A percentile compares a stretch with the other conserved stretches of the same genome.
phyloP scores from a whole-genome alignment of 2,329 filamentous ascomycete species.

The Aureobasidium sp. region DNA sequence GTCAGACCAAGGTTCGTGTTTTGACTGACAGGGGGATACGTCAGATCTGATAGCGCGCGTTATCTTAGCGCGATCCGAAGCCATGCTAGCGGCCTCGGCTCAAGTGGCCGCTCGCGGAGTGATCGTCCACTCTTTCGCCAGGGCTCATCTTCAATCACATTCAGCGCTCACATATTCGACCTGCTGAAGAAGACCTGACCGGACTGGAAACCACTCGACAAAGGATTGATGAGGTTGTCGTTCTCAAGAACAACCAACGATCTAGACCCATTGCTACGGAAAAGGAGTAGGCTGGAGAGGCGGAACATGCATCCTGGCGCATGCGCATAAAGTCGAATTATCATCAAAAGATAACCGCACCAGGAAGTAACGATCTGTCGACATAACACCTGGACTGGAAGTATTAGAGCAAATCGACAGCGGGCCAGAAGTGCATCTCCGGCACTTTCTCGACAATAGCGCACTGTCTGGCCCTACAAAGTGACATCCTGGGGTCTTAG shows the following conservation, averaged over 20 bases:
- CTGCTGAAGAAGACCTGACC: not conserved
- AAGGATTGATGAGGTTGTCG: not conserved
- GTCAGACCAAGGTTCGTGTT: not conserved
- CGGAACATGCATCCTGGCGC: slow-evolving; percentile 6
- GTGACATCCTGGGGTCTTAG: not conserved
- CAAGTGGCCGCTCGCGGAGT: not conserved
- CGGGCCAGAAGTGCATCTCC: slow-evolving; percentile 5
- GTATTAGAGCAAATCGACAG: not conserved
- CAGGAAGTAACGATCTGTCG: not conserved
- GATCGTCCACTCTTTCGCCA: slow-evolving; percentile 3
- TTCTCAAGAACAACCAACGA: not conserved
- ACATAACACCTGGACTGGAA: not conserved
- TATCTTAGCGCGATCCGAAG: not conserved
- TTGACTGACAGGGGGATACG: not conserved
- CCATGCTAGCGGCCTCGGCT: slow-evolving; percentile 1
- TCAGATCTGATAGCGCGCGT: not conserved
- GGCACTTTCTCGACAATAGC: slow-evolving; percentile 1
- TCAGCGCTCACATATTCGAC: not conserved
- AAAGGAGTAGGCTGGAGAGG: not conserved
- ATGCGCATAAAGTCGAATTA: not conserved
- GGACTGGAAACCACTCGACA: not conserved
- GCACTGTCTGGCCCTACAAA: not conserved
- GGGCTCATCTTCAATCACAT: slow-evolving; percentile 3
- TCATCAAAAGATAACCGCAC: not conserved
- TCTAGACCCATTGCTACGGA: not conserved